Evolutionary conservation across 257 asterid species (phyloP).

Genomic region (Lavandula angustifolia): DNA sequence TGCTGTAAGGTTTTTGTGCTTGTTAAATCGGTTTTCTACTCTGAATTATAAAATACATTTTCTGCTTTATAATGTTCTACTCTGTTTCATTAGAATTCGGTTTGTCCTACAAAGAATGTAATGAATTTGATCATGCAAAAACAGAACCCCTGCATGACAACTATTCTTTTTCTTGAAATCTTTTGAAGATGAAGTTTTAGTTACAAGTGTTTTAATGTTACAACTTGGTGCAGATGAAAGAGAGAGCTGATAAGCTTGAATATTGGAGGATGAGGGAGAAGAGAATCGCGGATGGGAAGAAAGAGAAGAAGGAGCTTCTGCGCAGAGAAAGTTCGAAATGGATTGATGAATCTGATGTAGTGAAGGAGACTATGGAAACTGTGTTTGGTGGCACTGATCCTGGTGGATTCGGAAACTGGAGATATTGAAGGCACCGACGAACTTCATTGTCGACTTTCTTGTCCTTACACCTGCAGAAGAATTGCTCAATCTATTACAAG

Average conservation of each 20-base stretch:
- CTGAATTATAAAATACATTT: neutral
- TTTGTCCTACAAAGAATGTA: no score
- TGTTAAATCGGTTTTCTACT: neutral
- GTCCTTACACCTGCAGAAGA: neutral
- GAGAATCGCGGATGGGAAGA: conserved; percentile 51
- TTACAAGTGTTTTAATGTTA: conserved; percentile 14
- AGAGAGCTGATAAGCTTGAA: conserved; percentile 74
- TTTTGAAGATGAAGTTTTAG: conserved; percentile 16
- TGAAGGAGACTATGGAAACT: conserved; percentile 25
- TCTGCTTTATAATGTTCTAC: neutral
- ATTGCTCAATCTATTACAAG: neutral
- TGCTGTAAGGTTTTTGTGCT: neutral
- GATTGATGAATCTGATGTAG: conserved; percentile 54
- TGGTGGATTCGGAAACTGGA: neutral
- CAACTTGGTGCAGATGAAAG: conserved; percentile 55
- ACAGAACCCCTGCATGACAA: neutral
- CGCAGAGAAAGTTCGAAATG: conserved; percentile 65
- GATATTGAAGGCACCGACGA: neutral
- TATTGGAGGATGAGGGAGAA: conserved; percentile 74
- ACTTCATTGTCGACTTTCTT: conserved; percentile 12
- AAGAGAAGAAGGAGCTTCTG: conserved; percentile 51
- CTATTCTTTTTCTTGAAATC: neutral
- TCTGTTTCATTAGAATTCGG: neutral
- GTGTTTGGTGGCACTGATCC: neutral
- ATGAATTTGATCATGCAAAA: conserved; percentile 26